Evolutionary conservation across 1,284 basidiomycete species (phyloP).

Genomic region (Anthracocystis setariae): DNA sequence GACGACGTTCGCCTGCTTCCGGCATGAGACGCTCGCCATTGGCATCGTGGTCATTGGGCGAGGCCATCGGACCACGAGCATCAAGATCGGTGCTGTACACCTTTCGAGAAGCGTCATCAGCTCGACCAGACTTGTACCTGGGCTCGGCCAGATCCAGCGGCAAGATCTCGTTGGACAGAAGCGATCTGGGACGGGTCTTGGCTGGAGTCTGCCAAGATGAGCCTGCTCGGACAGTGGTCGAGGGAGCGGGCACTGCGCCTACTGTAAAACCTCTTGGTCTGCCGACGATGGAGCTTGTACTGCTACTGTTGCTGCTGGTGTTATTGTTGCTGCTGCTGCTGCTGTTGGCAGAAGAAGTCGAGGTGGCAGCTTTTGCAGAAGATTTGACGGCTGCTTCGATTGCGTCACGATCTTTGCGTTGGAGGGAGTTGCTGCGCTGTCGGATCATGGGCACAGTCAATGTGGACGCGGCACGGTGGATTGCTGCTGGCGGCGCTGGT

Average conservation of each 20-base stretch:
- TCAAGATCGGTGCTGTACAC: constrained; percentile 35
- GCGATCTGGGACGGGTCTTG: constrained; percentile 48
- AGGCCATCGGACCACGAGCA: constrained; percentile 5
- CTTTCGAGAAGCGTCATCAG: constrained; percentile 21
- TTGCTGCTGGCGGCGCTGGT: constrained; percentile 1
- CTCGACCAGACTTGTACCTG: constrained; percentile 16
- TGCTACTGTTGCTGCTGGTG: constrained; percentile 9
- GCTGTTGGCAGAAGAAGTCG: not conserved
- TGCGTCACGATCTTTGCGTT: constrained; percentile 18
- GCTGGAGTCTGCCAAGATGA: constrained; percentile 6
- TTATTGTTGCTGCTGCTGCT: constrained; percentile 3
- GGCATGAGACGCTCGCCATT: constrained; percentile 14
- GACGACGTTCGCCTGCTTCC: constrained; percentile 27
- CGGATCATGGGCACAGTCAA: constrained; percentile 29
- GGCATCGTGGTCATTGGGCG: constrained; percentile 11
- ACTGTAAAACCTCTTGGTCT: constrained; percentile 57
- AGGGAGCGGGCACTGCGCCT: constrained; percentile 49
- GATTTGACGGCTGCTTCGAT: constrained; percentile 7
- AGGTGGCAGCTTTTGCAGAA: not conserved
- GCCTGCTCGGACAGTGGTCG: constrained; percentile 9
- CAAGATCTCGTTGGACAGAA: constrained; percentile 54
- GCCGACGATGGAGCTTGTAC: constrained; percentile 14
- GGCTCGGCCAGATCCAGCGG: constrained; percentile 49
- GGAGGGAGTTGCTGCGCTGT: constrained; percentile 33
- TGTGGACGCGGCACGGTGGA: constrained; percentile 1